These are phyloP conservation scores for Fraxinus latifolia DNA, from an alignment of 305 asterid genomes.

Conservation along the genomic window DNA sequence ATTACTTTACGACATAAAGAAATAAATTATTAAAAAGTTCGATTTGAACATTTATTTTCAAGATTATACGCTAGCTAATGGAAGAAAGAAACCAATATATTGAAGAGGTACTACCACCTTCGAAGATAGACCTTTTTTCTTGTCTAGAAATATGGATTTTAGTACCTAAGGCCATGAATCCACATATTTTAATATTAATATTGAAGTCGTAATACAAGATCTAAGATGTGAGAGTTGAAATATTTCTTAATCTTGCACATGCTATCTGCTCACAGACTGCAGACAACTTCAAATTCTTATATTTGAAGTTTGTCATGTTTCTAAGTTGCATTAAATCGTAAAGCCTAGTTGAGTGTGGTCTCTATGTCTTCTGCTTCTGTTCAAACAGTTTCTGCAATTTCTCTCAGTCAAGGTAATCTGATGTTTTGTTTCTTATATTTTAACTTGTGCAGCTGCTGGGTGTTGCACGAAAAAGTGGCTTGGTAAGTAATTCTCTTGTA, in stretches of 20 bases:
- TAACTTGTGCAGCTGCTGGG: slow-evolving; percentile 59
- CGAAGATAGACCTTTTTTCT: background rate
- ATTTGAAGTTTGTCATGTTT: background rate
- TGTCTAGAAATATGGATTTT: background rate
- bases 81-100: background rate
- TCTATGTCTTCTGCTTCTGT: background rate
- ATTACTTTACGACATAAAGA: background rate
- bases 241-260: background rate
- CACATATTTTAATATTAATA: background rate
- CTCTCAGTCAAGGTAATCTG: background rate
- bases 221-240: background rate
- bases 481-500: slow-evolving; percentile 46
- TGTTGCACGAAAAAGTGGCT: slow-evolving; percentile 74
- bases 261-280: background rate
- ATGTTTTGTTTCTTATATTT: slow-evolving; percentile 25
- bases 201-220: background rate
- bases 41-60: background rate
- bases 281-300: background rate
- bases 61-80: background rate
- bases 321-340: background rate
- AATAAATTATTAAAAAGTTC: background rate
- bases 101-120: background rate
- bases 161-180: background rate
- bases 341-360: background rate
- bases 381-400: background rate